Evolutionary conservation across 352 stramenopile species (phyloP).

Genomic region (Globisporangium polare): DNA sequence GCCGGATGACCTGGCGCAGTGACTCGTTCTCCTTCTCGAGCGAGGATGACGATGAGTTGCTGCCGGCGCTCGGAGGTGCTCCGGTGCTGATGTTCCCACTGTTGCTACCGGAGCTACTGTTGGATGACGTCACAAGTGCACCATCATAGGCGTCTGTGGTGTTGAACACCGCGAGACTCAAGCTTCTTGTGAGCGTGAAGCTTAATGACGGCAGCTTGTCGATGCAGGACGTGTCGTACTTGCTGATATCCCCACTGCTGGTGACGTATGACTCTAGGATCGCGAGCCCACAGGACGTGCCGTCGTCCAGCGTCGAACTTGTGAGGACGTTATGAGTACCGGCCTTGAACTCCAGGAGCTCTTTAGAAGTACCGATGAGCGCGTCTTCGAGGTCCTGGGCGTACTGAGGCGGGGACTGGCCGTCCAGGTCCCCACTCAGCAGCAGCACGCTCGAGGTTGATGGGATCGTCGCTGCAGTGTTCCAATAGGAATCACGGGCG

Average conservation of each 20-base stretch:
- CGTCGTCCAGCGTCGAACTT: constrained; percentile 26
- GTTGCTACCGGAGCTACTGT: constrained; percentile 9
- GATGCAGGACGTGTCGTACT: constrained; percentile 56
- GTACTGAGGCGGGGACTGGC: constrained; percentile 34
- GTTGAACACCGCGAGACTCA: constrained; percentile 42
- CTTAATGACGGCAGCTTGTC: constrained; percentile 24
- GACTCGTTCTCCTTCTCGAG: constrained; percentile 15
- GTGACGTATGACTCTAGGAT: constrained; percentile 63
- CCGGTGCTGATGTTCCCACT: constrained; percentile 13
- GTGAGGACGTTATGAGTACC: constrained; percentile 40
- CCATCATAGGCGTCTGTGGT: constrained; percentile 47
- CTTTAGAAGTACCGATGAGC: constrained; percentile 36
- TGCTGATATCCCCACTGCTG: constrained; percentile 35
- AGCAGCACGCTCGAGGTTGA: constrained; percentile 47
- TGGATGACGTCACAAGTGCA: constrained; percentile 11
- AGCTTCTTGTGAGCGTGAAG: constrained; percentile 26
- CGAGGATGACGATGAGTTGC: constrained; percentile 6
- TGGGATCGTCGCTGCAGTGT: constrained; percentile 25
- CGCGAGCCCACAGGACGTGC: constrained; percentile 36
- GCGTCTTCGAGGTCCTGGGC: constrained; percentile 35
- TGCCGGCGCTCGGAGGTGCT: constrained; percentile 3
- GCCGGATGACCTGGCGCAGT: not conserved
- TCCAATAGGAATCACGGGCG: constrained; percentile 25
- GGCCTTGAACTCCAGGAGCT: constrained; percentile 36
- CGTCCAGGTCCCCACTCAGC: constrained; percentile 44